Base-by-base conservation (phyloP, 352 stramenopile species). In the Globisporangium spiculum region DNA sequence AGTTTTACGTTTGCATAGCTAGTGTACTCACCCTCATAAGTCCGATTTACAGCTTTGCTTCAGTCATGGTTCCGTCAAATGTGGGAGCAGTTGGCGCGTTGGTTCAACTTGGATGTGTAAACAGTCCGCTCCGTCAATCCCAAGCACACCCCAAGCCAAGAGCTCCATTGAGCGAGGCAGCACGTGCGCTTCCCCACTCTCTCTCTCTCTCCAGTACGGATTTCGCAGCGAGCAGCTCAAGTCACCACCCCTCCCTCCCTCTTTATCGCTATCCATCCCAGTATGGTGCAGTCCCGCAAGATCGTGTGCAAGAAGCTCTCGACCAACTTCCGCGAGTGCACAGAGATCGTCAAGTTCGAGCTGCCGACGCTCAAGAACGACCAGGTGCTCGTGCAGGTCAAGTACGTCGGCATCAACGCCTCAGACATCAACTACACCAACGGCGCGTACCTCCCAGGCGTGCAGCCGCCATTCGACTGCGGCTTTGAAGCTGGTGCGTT, bases 261-360 rank as follows among this genome's bases (percentile, higher is more conserved):
- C n/a, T 41, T 12, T 30, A 18, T 41, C 32, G 38, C 2, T 41
- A 52, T 52, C 24, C 41, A 52, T 52, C 24, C 41, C 41, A 74
- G 18, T 30, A 86, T 86, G 75, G 63, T 78, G 34, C 72, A 85
- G 76, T 87, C 77, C 34, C 84, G 82, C 66, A 92, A 92, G 76
- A 92, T 92, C 64, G 79, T 92, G 54, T 92, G 84, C 65, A 77
- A 86, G 67, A 90, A 91, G 67, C 75, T 93, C 63, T 93, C 83
- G 65, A 89, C 85, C 65, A 86, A 93, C 75, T 93, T 93, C 66
- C 85, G 85, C 68, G 81, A 84, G 69, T 89, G 80, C 75, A 91
- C 83, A 24, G 76, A 75, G 60, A 90, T 93, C 70, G 83, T 89
- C 54, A 64, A 70, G 36, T 78, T 80, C 68, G 53, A 76, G 59